Conservation (phyloP, 345 rosid genomes). For the Arabis hirsuta region DNA sequence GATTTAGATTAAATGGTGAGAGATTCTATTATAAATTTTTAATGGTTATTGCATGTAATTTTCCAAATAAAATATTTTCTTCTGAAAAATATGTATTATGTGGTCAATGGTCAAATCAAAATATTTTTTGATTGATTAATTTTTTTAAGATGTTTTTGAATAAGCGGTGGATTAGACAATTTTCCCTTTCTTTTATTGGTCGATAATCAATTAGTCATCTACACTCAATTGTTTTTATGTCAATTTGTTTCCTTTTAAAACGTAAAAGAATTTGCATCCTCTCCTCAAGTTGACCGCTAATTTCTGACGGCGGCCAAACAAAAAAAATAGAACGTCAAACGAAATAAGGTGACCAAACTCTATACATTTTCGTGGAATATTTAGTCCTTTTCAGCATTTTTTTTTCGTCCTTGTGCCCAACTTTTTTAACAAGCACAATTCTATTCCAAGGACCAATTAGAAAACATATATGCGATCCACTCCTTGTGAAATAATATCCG, state of each 20-base stretch:
- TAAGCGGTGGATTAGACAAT: too few relatives aligned
- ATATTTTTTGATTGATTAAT: not conserved
- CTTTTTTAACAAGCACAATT: constrained; percentile 26
- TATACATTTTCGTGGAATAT: constrained; percentile 2
- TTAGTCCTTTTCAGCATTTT: constrained; percentile 19
- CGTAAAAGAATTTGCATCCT: constrained; percentile 40
- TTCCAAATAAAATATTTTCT: not conserved
- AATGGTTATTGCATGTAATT: not conserved
- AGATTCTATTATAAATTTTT: too few relatives aligned
- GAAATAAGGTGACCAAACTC: constrained; percentile 33
- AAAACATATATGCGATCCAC: constrained; percentile 18
- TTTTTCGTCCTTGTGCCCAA: not conserved
- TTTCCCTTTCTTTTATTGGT: not conserved
- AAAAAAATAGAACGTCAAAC: constrained; percentile 3
- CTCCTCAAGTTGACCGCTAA: constrained; percentile 22
- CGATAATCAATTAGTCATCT: constrained; percentile 23
- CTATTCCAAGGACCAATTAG: constrained; percentile 28
- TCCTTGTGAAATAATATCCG: constrained; percentile 1
- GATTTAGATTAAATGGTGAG: too few relatives aligned
- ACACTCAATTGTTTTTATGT: constrained; percentile 34
- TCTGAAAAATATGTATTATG: not conserved
- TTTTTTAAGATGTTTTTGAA: too few relatives aligned
- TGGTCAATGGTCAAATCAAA: constrained; percentile 13
- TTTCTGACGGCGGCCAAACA: constrained; percentile 26
- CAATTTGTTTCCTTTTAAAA: constrained; percentile 13